Evolutionary conservation across 805 yeast genomes (phyloP).

Genomic region (Candida verbasci): DNA sequence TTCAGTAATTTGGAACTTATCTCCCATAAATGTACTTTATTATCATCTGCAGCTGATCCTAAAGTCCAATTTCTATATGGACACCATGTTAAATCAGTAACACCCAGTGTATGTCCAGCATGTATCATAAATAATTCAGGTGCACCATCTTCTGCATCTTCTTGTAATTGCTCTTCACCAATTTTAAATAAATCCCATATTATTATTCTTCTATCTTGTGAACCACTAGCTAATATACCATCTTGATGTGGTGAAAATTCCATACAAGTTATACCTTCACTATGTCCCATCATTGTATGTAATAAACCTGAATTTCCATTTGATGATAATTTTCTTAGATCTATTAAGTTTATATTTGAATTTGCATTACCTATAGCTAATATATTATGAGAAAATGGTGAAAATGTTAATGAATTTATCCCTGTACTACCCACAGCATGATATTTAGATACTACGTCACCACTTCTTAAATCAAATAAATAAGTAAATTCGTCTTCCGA

Average conservation of each 20-base stretch:
- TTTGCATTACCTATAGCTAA: constrained; percentile 70
- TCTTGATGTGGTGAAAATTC: constrained; percentile 79
- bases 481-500: constrained; percentile 62
- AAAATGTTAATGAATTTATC: constrained; percentile 63
- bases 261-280: constrained; percentile 62
- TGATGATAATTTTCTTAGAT: constrained; percentile 49
- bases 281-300: constrained; percentile 79
- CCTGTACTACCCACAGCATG: constrained; percentile 29
- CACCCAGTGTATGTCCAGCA: constrained; percentile 82
- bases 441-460: constrained; percentile 21
- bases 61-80: constrained; percentile 72
- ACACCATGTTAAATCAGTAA: constrained; percentile 70
- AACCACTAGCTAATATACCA: constrained; percentile 72
- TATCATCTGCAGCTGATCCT: constrained; percentile 61
- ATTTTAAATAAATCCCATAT: constrained; percentile 77
- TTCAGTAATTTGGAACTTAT: constrained; percentile 30
- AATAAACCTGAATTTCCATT: constrained; percentile 39
- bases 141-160: constrained; percentile 87
- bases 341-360: constrained; percentile 62
- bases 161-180: constrained; percentile 82
- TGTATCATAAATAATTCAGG: constrained; percentile 90
- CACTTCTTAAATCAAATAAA: constrained; percentile 50
- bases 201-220: constrained; percentile 72
- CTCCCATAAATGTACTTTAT: constrained; percentile 58
- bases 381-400: constrained; percentile 55